Conservation (phyloP, 2,329 filamentous ascomycete genomes). For the Verticillium zaregamsianum region DNA sequence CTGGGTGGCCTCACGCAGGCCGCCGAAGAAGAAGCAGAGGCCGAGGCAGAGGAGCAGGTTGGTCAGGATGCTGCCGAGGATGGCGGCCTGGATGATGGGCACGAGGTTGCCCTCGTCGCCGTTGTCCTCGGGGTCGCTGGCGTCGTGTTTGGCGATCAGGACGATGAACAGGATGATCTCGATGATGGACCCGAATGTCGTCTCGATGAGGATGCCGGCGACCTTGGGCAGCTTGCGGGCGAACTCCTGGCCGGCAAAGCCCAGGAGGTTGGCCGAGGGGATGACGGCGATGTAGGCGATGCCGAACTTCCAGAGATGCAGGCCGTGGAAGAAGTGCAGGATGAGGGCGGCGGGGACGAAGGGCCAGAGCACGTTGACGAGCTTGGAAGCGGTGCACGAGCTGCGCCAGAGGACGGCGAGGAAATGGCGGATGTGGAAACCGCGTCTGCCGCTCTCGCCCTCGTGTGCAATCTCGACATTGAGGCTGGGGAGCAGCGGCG, state of each 20-base stretch:
- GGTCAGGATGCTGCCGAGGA: constrained; percentile 65
- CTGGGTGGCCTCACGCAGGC: constrained; percentile 54
- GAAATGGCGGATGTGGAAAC: constrained; percentile 38
- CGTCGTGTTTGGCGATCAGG: constrained; percentile 38
- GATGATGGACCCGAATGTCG: constrained; percentile 57
- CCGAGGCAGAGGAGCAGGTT: constrained; percentile 65
- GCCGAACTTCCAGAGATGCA: constrained; percentile 40
- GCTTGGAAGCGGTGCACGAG: constrained; percentile 38
- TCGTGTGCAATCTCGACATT: constrained; percentile 20
- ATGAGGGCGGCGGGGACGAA: constrained; percentile 41
- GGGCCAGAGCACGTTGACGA: constrained; percentile 45
- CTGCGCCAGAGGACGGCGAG: constrained; percentile 36
- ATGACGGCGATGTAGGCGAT: constrained; percentile 45
- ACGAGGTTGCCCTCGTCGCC: constrained; percentile 36
- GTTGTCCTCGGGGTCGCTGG: constrained; percentile 9
- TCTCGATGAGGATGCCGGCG: constrained; percentile 46
- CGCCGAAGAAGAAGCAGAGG: constrained; percentile 63
- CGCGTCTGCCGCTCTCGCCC: constrained; percentile 40
- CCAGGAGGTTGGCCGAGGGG: constrained; percentile 43
- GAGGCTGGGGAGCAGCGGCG: constrained; percentile 24
- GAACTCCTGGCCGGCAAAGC: constrained; percentile 53
- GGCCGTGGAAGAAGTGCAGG: constrained; percentile 29
- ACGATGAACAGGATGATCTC: constrained; percentile 68
- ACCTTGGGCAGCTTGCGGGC: constrained; percentile 63
- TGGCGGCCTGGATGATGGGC: constrained; percentile 63